phyloP scores from a whole-genome alignment of 2,329 filamentous ascomycete species.

The Aspergillus sp. region DNA sequence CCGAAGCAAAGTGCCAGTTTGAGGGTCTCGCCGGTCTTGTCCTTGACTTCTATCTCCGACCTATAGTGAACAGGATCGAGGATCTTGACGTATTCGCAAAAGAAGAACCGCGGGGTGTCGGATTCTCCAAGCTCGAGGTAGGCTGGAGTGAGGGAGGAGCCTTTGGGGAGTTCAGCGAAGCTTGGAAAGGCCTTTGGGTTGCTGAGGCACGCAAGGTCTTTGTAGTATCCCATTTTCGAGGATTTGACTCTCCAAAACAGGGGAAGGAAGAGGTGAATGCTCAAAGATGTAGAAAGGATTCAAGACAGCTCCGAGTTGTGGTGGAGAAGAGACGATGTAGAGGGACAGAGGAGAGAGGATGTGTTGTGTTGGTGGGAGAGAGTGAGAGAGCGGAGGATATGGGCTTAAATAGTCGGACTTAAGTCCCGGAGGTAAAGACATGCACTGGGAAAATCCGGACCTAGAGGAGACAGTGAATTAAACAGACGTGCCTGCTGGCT shows the following conservation, averaged over 20 bases:
- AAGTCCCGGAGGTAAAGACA: background rate
- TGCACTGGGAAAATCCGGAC: background rate
- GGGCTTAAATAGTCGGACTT: background rate
- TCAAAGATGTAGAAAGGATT: too few relatives aligned
- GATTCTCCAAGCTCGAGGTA: background rate
- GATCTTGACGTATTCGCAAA: background rate
- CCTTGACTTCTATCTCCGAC: background rate
- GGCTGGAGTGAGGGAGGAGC: background rate
- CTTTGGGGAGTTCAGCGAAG: background rate
- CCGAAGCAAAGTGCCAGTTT: background rate
- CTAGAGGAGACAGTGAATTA: background rate
- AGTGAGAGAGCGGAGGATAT: background rate
- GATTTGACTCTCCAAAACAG: background rate
- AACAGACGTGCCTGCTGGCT: background rate
- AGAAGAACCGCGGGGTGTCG: background rate
- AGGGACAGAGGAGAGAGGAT: background rate
- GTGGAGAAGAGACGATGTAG: background rate
- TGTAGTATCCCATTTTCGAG: background rate
- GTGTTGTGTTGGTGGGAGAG: background rate
- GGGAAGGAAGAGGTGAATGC: fast-evolving
- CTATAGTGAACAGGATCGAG: background rate
- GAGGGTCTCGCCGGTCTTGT: background rate
- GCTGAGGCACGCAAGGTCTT: background rate
- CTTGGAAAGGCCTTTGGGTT: background rate
- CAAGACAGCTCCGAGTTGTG: background rate